Evolutionary conservation across 306 rosid species (phyloP).

Genomic region (Cajanus cajan): DNA sequence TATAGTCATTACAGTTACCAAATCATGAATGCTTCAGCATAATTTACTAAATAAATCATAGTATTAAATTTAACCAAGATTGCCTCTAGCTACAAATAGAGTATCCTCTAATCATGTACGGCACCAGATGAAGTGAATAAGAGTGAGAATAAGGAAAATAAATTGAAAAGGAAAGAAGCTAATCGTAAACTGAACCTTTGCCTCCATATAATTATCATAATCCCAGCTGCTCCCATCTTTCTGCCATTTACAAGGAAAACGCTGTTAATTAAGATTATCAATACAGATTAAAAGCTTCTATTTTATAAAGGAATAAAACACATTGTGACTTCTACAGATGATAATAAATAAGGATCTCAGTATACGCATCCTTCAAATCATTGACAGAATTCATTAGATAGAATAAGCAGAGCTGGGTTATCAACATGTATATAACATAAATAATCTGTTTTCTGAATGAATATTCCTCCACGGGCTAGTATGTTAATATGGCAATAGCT

Average conservation of each 20-base stretch:
- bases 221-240: constrained; percentile 82
- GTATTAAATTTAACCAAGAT: constrained; percentile 12
- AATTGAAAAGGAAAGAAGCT: not conserved
- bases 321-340: constrained; percentile 10
- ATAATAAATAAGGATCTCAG: not conserved
- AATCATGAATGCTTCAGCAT: not conserved
- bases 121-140: not conserved
- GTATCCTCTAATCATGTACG: not conserved
- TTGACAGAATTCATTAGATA: not conserved
- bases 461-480: not conserved
- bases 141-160: not conserved
- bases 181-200: constrained; percentile 58
- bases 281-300: not conserved
- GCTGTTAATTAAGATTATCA: not conserved
- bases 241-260: constrained; percentile 47
- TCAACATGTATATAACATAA: not conserved
- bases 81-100: constrained; percentile 5
- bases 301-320: not conserved
- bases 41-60: not conserved
- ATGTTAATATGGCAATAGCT: not conserved
- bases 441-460: not conserved
- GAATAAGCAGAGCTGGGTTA: constrained; percentile 16
- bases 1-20: not conserved
- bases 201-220: constrained; percentile 73
- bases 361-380: constrained; percentile 6